Conservation (phyloP, 2,329 filamentous ascomycete genomes). For the Alternaria panax region DNA sequence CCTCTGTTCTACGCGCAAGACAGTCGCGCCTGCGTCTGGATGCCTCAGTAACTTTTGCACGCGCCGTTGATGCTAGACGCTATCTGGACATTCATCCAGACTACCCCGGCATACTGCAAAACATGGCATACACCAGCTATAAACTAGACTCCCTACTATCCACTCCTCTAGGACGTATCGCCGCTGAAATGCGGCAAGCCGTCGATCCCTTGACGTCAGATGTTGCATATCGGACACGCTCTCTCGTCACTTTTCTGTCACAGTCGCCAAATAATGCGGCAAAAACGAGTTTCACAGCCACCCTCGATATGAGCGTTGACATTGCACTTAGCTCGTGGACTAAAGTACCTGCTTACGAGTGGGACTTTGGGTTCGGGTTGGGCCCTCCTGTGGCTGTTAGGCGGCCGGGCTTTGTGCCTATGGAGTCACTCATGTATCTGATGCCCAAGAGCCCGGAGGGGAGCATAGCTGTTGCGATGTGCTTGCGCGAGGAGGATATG, state of each 20-base stretch:
- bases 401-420: constrained; percentile 55
- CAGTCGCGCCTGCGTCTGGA: constrained; percentile 40
- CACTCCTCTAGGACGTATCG: constrained; percentile 35
- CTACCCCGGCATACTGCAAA: constrained; percentile 61
- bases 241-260: constrained; percentile 53
- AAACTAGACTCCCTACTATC: constrained; percentile 37
- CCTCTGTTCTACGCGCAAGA: constrained; percentile 54
- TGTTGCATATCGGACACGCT: constrained; percentile 24
- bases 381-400: constrained; percentile 58
- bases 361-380: constrained; percentile 59
- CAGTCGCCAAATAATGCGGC: constrained; percentile 46
- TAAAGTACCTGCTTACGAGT: constrained; percentile 54
- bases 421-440: constrained; percentile 61
- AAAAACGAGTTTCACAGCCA: constrained; percentile 43
- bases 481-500: constrained; percentile 56
- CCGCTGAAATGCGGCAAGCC: neutral
- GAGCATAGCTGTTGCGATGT: constrained; percentile 55
- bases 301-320: constrained; percentile 39
- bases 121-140: constrained; percentile 54
- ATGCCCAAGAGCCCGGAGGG: constrained; percentile 47
- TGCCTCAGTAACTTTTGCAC: constrained; percentile 49
- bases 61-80: constrained; percentile 59
- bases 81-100: constrained; percentile 52
- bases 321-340: constrained; percentile 65
- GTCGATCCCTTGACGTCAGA: neutral